Evolutionary conservation across 2,329 filamentous ascomycete species (phyloP).

Genomic region (Fusarium succisae): DNA sequence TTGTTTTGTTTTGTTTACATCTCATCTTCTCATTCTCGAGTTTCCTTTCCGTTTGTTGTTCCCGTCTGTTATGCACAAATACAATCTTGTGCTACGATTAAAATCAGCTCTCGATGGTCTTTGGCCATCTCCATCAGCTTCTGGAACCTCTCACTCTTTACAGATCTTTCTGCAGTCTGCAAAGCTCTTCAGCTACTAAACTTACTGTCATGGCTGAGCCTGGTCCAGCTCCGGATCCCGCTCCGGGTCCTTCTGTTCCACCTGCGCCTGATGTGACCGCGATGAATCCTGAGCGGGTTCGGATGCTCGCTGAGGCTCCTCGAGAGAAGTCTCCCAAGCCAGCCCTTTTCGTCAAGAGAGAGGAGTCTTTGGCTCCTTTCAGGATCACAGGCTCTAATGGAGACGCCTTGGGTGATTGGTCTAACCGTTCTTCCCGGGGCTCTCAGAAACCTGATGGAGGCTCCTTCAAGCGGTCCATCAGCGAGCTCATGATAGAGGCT

Average conservation of each 20-base stretch:
- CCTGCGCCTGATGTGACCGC: conserved; percentile 6
- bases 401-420: conserved; percentile 27
- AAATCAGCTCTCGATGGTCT: background rate
- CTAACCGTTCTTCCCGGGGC: conserved; percentile 4
- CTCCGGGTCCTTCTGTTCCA: background rate
- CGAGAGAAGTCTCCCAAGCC: conserved; percentile 6
- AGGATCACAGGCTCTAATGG: conserved; percentile 27
- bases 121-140: background rate
- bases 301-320: conserved; percentile 35
- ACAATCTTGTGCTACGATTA: background rate
- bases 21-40: background rate
- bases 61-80: background rate
- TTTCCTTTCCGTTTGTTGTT: background rate
- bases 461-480: conserved; percentile 15
- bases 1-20: background rate
- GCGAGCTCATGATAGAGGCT: background rate
- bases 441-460: background rate
- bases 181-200: background rate
- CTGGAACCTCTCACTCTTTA: background rate
- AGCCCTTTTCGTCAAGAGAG: conserved; percentile 2
- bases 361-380: background rate
- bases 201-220: background rate
- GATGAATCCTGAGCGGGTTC: conserved; percentile 44
- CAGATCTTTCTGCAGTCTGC: too few relatives aligned
- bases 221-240: background rate